Evolutionary conservation across 2,329 filamentous ascomycete species (phyloP), one percentile per base, ranked within the genome.

Genomic region (Sarocladium brachiariae): DNA sequence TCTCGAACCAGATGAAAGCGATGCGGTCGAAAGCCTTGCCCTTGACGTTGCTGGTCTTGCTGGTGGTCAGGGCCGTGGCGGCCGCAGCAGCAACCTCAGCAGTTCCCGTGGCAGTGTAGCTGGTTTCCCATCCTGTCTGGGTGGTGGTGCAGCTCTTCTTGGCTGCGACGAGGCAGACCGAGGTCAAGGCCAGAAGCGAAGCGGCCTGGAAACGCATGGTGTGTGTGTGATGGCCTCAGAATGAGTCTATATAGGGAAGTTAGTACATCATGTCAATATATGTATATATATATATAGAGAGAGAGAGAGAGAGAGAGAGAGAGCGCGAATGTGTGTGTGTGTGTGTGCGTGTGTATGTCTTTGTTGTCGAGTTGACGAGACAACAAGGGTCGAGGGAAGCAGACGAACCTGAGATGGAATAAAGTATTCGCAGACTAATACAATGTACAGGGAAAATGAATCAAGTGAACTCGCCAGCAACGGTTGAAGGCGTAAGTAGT

Each of bases 1-100:
- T 91, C 70, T 91, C 87, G 45, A 89, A 75, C 83, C 84, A 91
- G 65, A 91, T 81, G 52, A 82, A 78, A 51, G 81, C 81, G 54
- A 87, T 78, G 14, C 87, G 81, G 62, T 89, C 78, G 62, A 91
- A 91, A 0, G 76, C 81, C 61, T 84, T 81, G 54, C 88, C 88
- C 61, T 80, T 75, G 49, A 90, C 81, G 59, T 81, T 63, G 63
- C 75, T 83, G 27, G 76, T 80, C 2, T 83, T 80, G 54, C 78
- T 81, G 54, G 69, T 67, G 1, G 82, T 82, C 61, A 74, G 72
- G 10, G 81, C 81, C 1, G 78, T 84, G 7, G 81, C 81, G 49
- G 73, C 74, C 23, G 80, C 79, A 16, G 74, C 73, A 4, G 72
- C 70, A 7, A 84, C 79, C 41, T 71, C 70, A 18, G 70, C 63